phyloP scores from a whole-genome alignment of 2,329 filamentous ascomycete genomes.

The Aspergillus luchuensis region DNA sequence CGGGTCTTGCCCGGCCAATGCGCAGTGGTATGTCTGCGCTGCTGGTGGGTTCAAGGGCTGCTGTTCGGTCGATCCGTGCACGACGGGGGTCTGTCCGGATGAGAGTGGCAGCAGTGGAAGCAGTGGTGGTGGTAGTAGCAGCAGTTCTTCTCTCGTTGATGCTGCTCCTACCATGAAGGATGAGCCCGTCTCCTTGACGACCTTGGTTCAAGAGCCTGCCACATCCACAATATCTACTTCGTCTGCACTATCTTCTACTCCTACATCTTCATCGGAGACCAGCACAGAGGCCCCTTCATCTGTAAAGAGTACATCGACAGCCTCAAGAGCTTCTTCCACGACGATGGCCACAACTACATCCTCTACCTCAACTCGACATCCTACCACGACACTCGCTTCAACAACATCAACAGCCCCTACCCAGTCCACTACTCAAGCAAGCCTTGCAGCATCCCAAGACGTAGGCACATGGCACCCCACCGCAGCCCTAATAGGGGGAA shows the following conservation, averaged over 20 bases:
- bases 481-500: slow-evolving; percentile 6
- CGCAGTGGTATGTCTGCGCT: slow-evolving; percentile 32
- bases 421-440: neutral
- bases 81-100: slow-evolving; percentile 32
- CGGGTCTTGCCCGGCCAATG: slow-evolving; percentile 20
- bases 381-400: neutral
- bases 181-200: neutral
- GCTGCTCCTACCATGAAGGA: neutral
- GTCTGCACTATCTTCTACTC: neutral
- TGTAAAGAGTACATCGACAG: neutral
- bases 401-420: neutral
- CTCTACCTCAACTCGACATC: neutral
- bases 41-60: slow-evolving; percentile 32
- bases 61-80: slow-evolving; percentile 37
- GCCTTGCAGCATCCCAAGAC: neutral
- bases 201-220: neutral
- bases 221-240: neutral
- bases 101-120: slow-evolving; percentile 9
- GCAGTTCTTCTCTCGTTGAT: neutral
- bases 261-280: neutral
- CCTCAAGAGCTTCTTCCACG: neutral
- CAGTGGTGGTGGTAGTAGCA: neutral
- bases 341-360: neutral
- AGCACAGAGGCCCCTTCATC: neutral
- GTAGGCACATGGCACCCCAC: neutral